Evolutionary conservation across 495 filamentous ascomycete species (phyloP).

Genomic region (Penicillium longicatenatum): DNA sequence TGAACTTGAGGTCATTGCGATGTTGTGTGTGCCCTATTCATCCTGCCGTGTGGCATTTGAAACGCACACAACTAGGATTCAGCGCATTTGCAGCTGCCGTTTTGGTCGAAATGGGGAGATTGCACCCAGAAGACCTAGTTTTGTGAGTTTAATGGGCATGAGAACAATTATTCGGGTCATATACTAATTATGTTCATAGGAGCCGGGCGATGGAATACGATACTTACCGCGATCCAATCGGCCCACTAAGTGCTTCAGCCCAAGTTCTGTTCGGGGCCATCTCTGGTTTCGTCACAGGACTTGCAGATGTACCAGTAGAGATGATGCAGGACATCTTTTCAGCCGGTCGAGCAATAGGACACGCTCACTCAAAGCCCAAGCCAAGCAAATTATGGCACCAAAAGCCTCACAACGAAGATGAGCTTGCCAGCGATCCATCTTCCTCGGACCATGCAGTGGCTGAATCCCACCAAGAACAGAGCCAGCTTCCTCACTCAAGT

Average conservation of each 20-base stretch:
- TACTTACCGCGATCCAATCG: constrained; percentile 69
- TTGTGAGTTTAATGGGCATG: constrained; percentile 49
- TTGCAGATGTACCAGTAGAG: constrained; percentile 78
- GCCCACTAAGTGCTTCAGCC: constrained; percentile 71
- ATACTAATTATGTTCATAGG: constrained; percentile 32
- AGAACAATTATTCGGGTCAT: not conserved
- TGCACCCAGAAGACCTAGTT: constrained; percentile 67
- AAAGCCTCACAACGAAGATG: constrained; percentile 1
- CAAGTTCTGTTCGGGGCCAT: constrained; percentile 75
- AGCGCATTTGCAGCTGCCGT: constrained; percentile 70
- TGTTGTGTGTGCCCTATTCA: constrained; percentile 66
- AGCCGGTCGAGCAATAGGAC: constrained; percentile 53
- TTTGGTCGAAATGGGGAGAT: constrained; percentile 59
- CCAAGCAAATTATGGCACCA: constrained; percentile 17
- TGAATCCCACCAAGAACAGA: not conserved
- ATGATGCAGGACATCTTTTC: constrained; percentile 64
- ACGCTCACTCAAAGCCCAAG: constrained; percentile 51
- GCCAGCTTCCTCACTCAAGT: not conserved
- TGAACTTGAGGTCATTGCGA: constrained; percentile 60
- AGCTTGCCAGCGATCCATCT: constrained; percentile 6
- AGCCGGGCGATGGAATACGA: constrained; percentile 70
- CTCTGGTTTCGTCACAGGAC: constrained; percentile 73
- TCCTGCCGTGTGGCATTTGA: constrained; percentile 70
- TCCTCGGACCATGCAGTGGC: not conserved
- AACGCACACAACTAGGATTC: constrained; percentile 60